Base-by-base conservation (phyloP, 306 rosid genomes). In the Trifolium dubium region DNA sequence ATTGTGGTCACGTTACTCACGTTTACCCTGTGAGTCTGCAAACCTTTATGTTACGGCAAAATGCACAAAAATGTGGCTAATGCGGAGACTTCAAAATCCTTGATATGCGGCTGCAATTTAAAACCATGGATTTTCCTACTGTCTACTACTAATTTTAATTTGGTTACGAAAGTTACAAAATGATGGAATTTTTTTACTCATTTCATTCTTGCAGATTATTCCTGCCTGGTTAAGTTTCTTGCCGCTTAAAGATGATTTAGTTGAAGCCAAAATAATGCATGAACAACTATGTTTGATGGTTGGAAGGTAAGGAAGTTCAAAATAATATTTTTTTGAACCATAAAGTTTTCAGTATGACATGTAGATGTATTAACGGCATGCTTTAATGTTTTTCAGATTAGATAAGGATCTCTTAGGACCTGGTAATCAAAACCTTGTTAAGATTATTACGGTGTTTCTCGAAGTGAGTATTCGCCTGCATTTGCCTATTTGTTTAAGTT, bases 181-280 rank as follows among this genome's bases (percentile, higher is more conserved):
- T 50, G 17, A 60, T 55, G 15, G 6, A 44, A 3, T 11, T 11
- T 10, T 0, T 28, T 11, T 56, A 60, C 56, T 64, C 53, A 8
- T 46, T 65, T 15, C 56, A 47, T 61, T 5, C 63, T 18, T 73
- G 46, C 80, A 84, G 85, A 32, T 74, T 51, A 64, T 80, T 69
- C 87, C 87, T 39, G 4, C 31, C 76, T 77, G 85, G 87, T 40
- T 84, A 80, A 80, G 80, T 73, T 68, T 59, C 64, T 69, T 84
- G 73, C 85, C 85, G 8, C 82, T 77, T 6, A 64, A 64, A 77
- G 46, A 64, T 32, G 85, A 84, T 64, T 64, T 81, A 54, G 23
- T 10, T 55, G 88, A 84, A 74, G 88, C 88, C 69, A 80, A 77
- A 70, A 9, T 80, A 18, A 77, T 81, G 81, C 87, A 80, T 69